A percentile compares a stretch with the other conserved stretches of the same genome.
Evolutionary conservation across 73 alveolate species (phyloP).

Genomic region (Paramecium tetraurelia): DNA sequence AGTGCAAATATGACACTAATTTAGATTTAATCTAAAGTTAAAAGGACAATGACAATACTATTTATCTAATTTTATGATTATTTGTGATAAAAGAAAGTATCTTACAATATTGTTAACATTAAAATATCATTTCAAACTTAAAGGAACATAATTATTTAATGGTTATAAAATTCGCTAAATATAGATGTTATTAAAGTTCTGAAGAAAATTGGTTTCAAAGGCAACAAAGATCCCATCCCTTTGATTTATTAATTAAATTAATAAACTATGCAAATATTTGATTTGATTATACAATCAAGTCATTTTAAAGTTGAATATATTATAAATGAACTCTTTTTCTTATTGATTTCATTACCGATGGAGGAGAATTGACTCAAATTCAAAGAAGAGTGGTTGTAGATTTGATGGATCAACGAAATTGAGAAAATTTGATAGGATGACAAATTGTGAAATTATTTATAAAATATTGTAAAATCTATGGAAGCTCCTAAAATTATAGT

Average conservation of each 20-base stretch:
- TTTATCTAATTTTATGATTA: conserved; percentile 73
- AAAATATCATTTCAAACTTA: conserved; percentile 65
- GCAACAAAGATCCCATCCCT: conserved; percentile 59
- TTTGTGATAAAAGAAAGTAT: conserved; percentile 81
- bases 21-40: conserved; percentile 77
- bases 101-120: conserved; percentile 70
- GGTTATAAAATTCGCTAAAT: background rate
- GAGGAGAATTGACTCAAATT: conserved; percentile 90
- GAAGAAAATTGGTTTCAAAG: conserved; percentile 28
- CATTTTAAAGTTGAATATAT: conserved; percentile 78
- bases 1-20: conserved; percentile 97
- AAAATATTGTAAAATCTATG: background rate
- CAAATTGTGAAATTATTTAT: conserved; percentile 52
- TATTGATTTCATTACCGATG: conserved; percentile 80
- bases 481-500: conserved; percentile 93
- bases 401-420: conserved; percentile 66
- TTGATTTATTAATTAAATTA: conserved; percentile 42
- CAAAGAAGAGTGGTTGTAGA: conserved; percentile 75
- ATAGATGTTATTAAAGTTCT: conserved; percentile 65
- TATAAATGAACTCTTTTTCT: conserved; percentile 70
- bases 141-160: conserved; percentile 57
- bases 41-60: conserved; percentile 72
- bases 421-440: conserved; percentile 72
- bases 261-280: conserved; percentile 72
- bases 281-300: background rate